Evolutionary conservation across 768 basidiomycete genomes (phyloP), one percentile per base, ranked within the genome.

Genomic region (Rhodocollybia butyracea): DNA sequence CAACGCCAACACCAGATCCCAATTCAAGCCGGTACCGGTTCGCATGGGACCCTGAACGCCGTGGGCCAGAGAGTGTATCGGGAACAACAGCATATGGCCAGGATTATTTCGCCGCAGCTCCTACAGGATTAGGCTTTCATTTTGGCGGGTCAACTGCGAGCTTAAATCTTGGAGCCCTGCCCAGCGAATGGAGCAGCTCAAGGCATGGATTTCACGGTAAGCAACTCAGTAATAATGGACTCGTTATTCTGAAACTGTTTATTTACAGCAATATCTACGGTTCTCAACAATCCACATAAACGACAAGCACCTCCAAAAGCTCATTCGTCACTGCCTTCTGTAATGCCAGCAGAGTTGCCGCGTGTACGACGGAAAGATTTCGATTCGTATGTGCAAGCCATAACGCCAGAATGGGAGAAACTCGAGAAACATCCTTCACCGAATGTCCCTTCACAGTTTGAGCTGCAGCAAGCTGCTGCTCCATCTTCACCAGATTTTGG

Each of bases 141-240:
- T 77, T 82, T 55, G 79, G 79, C 60, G 68, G 76, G 17, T 85
- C 84, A 8, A 64, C 79, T 2, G 61, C 76, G 8, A 74, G 72
- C 51, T 76, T 85, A 29, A 73, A 76, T 1, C 66, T 76, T 24
- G 76, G 76, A 39, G 68, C 79, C 10, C 68, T 85, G 32, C 83
- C 85, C 0, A n/a, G 75, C 24, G 82, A 87, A 66, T 93, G 90
- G 90, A 89, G 87, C 62, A 90, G 89, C 66, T 75, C 87, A 15
- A 84, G 81, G 42, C 87, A 91, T 61, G 94, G 94, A 7, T 95
- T 96, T 73, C 90, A 96, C 67, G 93, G 93, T 91, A 67, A 55
- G 82, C 70, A 27, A 26, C 24, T 39, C 38, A 43, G 31, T 22
- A 50, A 26, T 17, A n/a, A 5, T 39, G 31, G 19, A 42, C 51